Percentiles rank a stretch among this genome's conserved stretches.
These are phyloP conservation scores for Populus tomentosa DNA, from an alignment of 441 rosid genomes.

Conservation along the genomic window DNA sequence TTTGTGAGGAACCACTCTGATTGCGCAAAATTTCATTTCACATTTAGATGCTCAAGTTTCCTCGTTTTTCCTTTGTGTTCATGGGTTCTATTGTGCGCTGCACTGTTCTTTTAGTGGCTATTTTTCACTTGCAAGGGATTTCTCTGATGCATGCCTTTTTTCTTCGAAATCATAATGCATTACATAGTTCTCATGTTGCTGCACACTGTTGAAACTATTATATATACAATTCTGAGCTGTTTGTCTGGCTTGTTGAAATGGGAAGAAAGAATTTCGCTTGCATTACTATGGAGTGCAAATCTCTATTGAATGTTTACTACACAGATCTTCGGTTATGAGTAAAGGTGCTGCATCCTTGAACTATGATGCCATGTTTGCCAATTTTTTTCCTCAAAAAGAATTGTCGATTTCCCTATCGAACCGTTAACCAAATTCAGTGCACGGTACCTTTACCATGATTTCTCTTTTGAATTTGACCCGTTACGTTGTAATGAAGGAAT, in stretches of 20 bases:
- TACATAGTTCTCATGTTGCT: neutral
- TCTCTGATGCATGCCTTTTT: neutral
- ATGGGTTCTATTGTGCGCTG: neutral
- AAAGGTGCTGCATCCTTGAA: neutral
- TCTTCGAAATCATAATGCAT: neutral
- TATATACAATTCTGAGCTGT: neutral
- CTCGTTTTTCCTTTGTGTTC: neutral
- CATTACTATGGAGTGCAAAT: neutral
- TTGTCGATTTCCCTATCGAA: too few species aligned
- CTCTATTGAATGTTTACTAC: neutral
- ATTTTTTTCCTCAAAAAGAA: too few species aligned
- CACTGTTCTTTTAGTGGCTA: neutral
- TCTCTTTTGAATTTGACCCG: neutral
- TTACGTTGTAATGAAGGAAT: neutral
- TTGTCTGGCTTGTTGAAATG: neutral
- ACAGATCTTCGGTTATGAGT: too few species aligned
- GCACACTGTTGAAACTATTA: neutral
- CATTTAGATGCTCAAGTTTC: neutral
- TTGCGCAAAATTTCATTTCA: neutral
- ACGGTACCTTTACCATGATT: neutral
- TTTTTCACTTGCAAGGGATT: neutral
- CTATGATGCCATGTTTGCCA: neutral
- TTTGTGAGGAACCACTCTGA: conserved; percentile 5
- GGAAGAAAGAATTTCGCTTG: neutral
- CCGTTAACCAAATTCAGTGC: neutral